Evolutionary conservation across 1,139 yeast species (phyloP).

Genomic region (Pichia sp.): DNA sequence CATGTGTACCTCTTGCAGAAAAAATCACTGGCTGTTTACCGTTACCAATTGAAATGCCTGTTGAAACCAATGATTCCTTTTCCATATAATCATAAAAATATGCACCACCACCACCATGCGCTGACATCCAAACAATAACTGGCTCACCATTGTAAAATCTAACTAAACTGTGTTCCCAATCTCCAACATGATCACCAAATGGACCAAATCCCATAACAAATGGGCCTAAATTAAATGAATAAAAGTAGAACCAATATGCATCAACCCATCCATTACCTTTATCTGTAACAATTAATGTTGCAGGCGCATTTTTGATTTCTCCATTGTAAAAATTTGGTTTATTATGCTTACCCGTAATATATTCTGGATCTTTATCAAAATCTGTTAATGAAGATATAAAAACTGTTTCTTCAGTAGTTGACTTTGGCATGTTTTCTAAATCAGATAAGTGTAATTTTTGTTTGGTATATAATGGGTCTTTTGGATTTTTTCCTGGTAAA

Average conservation of each 20-base stretch:
- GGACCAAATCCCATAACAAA: slow-evolving; percentile 98
- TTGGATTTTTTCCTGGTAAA: slow-evolving; percentile 30
- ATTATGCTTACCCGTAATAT: slow-evolving; percentile 73
- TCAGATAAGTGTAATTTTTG: slow-evolving; percentile 33
- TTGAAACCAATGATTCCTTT: slow-evolving; percentile 14
- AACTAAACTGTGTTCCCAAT: slow-evolving; percentile 94
- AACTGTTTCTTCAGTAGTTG: slow-evolving; percentile 24
- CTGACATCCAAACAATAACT: slow-evolving; percentile 94
- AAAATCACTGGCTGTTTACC: slow-evolving; percentile 61
- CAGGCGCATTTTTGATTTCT: slow-evolving; percentile 67
- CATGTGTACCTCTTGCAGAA: slow-evolving; percentile 94
- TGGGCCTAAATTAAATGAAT: slow-evolving; percentile 91
- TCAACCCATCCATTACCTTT: slow-evolving; percentile 92
- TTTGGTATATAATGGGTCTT: slow-evolving; percentile 11
- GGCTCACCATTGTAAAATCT: slow-evolving; percentile 80
- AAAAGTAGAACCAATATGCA: slow-evolving; percentile 94
- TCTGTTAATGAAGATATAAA: slow-evolving; percentile 64
- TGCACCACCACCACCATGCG: slow-evolving; percentile 97
- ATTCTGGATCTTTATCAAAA: slow-evolving; percentile 69
- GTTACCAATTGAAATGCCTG: slow-evolving; percentile 13
- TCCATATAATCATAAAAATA: slow-evolving; percentile 71
- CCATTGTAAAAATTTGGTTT: slow-evolving; percentile 71
- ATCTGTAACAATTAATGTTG: slow-evolving; percentile 74
- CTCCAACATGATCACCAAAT: slow-evolving; percentile 94
- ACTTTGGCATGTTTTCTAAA: slow-evolving; percentile 31